phyloP scores from a whole-genome alignment of 192 early-diverging fungal species.

The Entomortierella parvispora region DNA sequence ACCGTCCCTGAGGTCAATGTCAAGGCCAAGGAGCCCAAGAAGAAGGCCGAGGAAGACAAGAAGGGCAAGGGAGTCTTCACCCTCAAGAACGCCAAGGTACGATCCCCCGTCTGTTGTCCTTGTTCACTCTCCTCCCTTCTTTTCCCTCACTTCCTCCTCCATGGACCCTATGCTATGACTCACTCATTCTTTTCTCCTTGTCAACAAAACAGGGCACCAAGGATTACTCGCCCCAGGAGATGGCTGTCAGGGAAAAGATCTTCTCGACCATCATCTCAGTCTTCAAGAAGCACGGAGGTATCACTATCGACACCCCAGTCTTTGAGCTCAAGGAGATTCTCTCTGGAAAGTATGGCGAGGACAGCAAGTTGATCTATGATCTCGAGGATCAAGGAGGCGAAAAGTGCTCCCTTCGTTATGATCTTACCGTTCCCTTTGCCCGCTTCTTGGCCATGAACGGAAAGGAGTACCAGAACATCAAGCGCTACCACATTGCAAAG shows the following conservation, averaged over 20 bases:
- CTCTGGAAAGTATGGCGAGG: slow-evolving; percentile 97
- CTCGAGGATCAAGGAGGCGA: slow-evolving; percentile 97
- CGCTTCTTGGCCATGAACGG: slow-evolving; percentile 94
- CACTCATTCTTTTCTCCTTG: not conserved
- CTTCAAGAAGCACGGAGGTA: slow-evolving; percentile 97
- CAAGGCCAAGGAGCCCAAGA: slow-evolving; percentile 28
- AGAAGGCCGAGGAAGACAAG: slow-evolving; percentile 41
- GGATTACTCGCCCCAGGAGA: slow-evolving; percentile 95
- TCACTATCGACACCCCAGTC: slow-evolving; percentile 98
- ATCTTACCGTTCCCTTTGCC: slow-evolving; percentile 98
- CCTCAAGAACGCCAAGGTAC: slow-evolving; percentile 87
- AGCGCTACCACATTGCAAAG: slow-evolving; percentile 98
- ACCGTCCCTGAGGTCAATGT: slow-evolving; percentile 19
- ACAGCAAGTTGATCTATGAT: slow-evolving; percentile 99
- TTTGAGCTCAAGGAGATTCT: slow-evolving; percentile 99
- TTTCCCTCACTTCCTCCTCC: not conserved
- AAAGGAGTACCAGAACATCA: slow-evolving; percentile 84
- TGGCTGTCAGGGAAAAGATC: slow-evolving; percentile 95
- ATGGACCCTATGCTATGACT: not conserved
- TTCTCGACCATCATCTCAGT: slow-evolving; percentile 86
- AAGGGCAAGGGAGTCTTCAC: slow-evolving; percentile 61
- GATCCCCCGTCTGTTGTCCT: not conserved
- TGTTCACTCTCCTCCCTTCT: not conserved
- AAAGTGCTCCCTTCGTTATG: slow-evolving; percentile 94
- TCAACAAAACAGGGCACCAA: slow-evolving; percentile 78